Percentiles rank a stretch among this genome's conserved stretches.
Evolutionary conservation across 2,329 filamentous ascomycete genomes (phyloP).

Genomic region (Lachnellula suecica): DNA sequence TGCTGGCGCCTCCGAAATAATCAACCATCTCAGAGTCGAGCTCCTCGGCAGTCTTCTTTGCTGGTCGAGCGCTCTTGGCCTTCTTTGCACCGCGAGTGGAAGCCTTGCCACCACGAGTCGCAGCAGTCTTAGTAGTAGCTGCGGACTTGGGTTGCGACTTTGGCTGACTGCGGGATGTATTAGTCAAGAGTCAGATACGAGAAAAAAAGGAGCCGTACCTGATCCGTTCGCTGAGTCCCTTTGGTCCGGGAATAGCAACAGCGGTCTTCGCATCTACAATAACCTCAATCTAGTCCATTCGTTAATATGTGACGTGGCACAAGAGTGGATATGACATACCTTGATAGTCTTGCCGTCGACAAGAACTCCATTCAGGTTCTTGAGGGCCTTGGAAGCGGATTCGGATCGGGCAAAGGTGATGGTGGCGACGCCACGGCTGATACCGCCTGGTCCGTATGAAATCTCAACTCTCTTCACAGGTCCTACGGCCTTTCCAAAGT

Average conservation of each 20-base stretch:
- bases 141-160: constrained; percentile 82
- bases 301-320: constrained; percentile 35
- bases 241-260: constrained; percentile 65
- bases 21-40: constrained; percentile 97
- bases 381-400: constrained; percentile 80
- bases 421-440: constrained; percentile 88
- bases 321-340: constrained; percentile 48
- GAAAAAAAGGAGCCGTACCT: constrained; percentile 51
- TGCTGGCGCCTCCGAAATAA: constrained; percentile 68
- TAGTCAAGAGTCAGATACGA: constrained; percentile 15
- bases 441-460: constrained; percentile 88
- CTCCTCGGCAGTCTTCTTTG: constrained; percentile 91
- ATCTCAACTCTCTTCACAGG: constrained; percentile 88
- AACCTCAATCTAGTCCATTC: constrained; percentile 72
- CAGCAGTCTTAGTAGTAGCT: constrained; percentile 72
- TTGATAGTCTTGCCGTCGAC: constrained; percentile 91
- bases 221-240: constrained; percentile 81
- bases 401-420: constrained; percentile 81
- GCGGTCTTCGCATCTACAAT: constrained; percentile 76
- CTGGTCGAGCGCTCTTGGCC: constrained; percentile 60
- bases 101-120: constrained; percentile 42
- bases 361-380: constrained; percentile 81
- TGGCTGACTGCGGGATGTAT: constrained; percentile 46
- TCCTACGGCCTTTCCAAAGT: constrained; percentile 85
- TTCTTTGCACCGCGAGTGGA: constrained; percentile 30